Evolutionary conservation across 2,329 filamentous ascomycete genomes (phyloP).

Genomic region (Aspergillus sp.): DNA sequence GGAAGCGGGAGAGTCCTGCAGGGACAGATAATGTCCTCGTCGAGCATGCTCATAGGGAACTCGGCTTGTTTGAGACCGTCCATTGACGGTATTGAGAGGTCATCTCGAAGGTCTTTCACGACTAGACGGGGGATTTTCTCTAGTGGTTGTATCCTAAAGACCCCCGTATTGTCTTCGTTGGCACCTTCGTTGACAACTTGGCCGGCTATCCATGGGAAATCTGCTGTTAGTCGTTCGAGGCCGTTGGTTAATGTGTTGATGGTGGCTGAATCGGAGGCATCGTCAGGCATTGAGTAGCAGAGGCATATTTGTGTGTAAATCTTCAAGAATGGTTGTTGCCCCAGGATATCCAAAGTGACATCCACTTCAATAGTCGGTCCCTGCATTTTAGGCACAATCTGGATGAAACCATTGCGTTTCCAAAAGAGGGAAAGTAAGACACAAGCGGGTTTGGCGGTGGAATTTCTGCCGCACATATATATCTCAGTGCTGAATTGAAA

Average conservation of each 20-base stretch:
- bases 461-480: too few species aligned
- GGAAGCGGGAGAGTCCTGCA: slow-evolving; percentile 33
- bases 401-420: background rate
- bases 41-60: slow-evolving; percentile 46
- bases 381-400: background rate
- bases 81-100: slow-evolving; percentile 33
- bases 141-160: slow-evolving; percentile 36
- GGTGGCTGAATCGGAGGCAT: slow-evolving; percentile 16
- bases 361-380: background rate
- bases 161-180: slow-evolving; percentile 20
- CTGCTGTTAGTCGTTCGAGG: slow-evolving; percentile 31
- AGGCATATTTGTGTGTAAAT: slow-evolving; percentile 45
- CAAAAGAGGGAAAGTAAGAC: background rate
- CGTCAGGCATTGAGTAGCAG: slow-evolving; percentile 29
- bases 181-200: slow-evolving; percentile 34
- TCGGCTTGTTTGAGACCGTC: slow-evolving; percentile 28
- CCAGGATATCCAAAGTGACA: slow-evolving; percentile 35
- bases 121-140: slow-evolving; percentile 28
- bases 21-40: slow-evolving; percentile 40
- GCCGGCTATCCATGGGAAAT: slow-evolving; percentile 46
- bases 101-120: slow-evolving; percentile 39
- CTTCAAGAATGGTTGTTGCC: slow-evolving; percentile 35
- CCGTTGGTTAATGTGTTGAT: slow-evolving; percentile 28
- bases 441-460: background rate
- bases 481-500: too few species aligned